Conservation (phyloP, 352 stramenopile genomes). For the Elongisporangium anandrum region DNA sequence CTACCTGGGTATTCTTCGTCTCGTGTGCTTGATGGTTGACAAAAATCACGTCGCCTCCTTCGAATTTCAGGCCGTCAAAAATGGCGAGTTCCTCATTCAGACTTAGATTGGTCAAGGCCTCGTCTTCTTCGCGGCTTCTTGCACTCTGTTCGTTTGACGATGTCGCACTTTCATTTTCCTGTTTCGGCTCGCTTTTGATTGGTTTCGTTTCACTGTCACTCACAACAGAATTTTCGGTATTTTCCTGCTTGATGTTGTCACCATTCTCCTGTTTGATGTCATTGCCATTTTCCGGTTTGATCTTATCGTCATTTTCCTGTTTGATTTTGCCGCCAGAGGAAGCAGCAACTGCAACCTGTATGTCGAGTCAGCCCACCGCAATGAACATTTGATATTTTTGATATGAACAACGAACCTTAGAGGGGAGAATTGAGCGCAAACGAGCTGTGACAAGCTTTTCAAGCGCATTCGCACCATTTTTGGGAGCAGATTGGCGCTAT, state of each 20-base stretch:
- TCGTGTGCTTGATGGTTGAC: conserved; percentile 31
- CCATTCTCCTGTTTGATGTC: conserved; percentile 8
- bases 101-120: conserved; percentile 67
- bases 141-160: conserved; percentile 7
- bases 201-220: conserved; percentile 31
- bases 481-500: conserved; percentile 26
- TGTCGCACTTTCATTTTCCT: background rate
- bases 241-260: conserved; percentile 1
- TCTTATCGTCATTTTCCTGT: conserved; percentile 6
- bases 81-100: conserved; percentile 78
- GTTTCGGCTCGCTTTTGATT: conserved; percentile 22
- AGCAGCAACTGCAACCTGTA: conserved; percentile 1
- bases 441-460: conserved; percentile 39
- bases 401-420: conserved; percentile 22
- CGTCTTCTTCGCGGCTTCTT: conserved; percentile 34
- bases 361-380: background rate
- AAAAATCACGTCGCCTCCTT: conserved; percentile 79
- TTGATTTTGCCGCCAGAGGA: conserved; percentile 9
- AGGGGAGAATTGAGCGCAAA: conserved; percentile 36
- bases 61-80: conserved; percentile 86
- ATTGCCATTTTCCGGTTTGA: conserved; percentile 3
- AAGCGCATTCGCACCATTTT: conserved; percentile 26
- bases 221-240: conserved; percentile 13
- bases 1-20: background rate
- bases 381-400: background rate